Percentiles rank a stretch among this genome's conserved stretches.
phyloP scores from a whole-genome alignment of 1,139 yeast genomes.

The Blastobotrys serpentis region DNA sequence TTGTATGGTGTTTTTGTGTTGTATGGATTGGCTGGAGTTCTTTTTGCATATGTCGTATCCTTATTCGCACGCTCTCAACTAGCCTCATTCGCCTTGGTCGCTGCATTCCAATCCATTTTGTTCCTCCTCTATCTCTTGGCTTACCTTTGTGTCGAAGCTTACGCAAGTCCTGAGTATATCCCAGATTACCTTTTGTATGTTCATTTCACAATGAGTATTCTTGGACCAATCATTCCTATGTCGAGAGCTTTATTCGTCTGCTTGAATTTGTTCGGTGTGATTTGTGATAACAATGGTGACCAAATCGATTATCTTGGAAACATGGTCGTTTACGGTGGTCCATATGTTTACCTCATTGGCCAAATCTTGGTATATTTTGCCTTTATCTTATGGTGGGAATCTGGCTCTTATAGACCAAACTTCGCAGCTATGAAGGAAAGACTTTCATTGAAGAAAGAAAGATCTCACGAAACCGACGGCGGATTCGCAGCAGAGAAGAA shows the following conservation, averaged over 20 bases:
- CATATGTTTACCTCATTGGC: conserved; percentile 36
- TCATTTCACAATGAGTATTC: conserved; percentile 34
- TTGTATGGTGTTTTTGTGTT: conserved; percentile 36
- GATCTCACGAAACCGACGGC: background rate
- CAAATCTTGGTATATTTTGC: conserved; percentile 31
- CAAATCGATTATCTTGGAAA: conserved; percentile 33
- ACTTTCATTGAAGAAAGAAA: background rate
- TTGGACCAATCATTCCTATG: conserved; percentile 36
- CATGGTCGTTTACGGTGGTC: conserved; percentile 40
- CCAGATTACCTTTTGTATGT: conserved; percentile 28
- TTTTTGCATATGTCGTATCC: conserved; percentile 36
- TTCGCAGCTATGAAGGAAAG: conserved; percentile 8
- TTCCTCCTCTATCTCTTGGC: conserved; percentile 38
- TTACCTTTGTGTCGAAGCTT: conserved; percentile 35
- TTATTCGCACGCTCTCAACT: conserved; percentile 37
- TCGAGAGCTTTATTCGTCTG: conserved; percentile 36
- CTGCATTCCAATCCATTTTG: conserved; percentile 37
- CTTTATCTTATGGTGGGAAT: conserved; percentile 38
- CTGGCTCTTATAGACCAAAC: conserved; percentile 32
- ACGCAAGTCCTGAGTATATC: conserved; percentile 33
- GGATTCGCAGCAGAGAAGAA: conserved; percentile 4
- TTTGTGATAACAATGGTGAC: conserved; percentile 30
- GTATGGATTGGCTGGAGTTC: conserved; percentile 35
- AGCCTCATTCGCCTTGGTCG: conserved; percentile 41
- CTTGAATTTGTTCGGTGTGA: conserved; percentile 38